phyloP scores from a whole-genome alignment of 768 basidiomycete species.

The Russula vinacea region DNA sequence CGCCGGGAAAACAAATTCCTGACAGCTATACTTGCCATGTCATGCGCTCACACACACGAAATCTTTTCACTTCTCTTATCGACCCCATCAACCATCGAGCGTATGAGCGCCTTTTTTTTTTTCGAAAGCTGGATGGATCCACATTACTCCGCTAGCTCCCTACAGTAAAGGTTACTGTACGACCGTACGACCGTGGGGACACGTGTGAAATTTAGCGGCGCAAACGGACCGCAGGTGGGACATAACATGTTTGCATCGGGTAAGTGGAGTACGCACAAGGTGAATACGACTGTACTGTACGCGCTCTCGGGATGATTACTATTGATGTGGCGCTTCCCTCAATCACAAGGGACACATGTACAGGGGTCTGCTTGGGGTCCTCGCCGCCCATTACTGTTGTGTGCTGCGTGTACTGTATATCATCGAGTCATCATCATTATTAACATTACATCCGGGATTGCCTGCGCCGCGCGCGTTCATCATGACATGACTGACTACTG shows the following conservation, averaged over 20 bases:
- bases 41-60: background rate
- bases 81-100: no score
- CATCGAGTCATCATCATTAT: background rate
- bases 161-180: background rate
- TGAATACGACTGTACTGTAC: background rate
- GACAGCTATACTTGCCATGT: constrained; percentile 1
- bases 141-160: background rate
- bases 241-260: constrained; percentile 14
- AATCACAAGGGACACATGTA: constrained; percentile 4
- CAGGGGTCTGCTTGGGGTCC: constrained; percentile 7
- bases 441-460: constrained; percentile 2
- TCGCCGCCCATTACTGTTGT: background rate
- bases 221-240: constrained; percentile 3
- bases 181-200: background rate
- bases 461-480: constrained; percentile 1
- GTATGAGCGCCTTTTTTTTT: background rate
- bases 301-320: no score
- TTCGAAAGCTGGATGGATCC: background rate
- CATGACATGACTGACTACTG: no score
- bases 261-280: constrained; percentile 15
- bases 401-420: background rate
- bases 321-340: constrained; percentile 21
- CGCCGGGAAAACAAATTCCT: constrained; percentile 7
- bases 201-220: constrained; percentile 9
- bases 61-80: no score